Evolutionary conservation across 148 eudicot species (phyloP).

Genomic region (Rhododendron griersonianum): DNA sequence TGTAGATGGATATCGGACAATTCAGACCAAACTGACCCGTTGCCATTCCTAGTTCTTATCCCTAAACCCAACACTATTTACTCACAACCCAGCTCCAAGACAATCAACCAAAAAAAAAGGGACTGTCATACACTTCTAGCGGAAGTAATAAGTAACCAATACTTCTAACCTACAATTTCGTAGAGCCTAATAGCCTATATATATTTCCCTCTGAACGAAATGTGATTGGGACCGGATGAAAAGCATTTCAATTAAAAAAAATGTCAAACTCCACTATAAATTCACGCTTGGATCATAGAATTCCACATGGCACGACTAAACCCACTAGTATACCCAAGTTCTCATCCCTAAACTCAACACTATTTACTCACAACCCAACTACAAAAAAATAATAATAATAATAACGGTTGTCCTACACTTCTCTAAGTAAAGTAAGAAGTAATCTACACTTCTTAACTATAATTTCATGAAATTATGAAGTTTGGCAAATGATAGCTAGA

Average conservation of each 20-base stretch:
- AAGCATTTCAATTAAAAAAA: background rate
- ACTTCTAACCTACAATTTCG: background rate
- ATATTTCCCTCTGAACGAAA: background rate
- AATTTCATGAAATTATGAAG: background rate
- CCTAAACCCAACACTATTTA: background rate
- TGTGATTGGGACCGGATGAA: background rate
- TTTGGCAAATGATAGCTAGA: background rate
- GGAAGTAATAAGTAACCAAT: background rate
- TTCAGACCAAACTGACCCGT: too few species aligned
- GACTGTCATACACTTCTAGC: background rate
- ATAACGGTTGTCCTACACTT: background rate
- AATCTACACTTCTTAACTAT: background rate
- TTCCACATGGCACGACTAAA: background rate
- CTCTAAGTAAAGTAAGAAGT: background rate
- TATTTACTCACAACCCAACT: background rate
- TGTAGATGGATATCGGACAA: too few species aligned
- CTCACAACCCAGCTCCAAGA: background rate
- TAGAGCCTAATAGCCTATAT: background rate
- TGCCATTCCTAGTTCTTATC: too few species aligned
- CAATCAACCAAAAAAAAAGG: background rate
- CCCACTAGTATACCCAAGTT: background rate
- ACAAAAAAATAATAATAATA: background rate
- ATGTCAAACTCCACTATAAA: background rate
- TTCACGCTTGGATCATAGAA: background rate
- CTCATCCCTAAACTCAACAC: background rate